Evolutionary conservation across 1,284 basidiomycete genomes (phyloP).

Genomic region (Trichosporon faecale): DNA sequence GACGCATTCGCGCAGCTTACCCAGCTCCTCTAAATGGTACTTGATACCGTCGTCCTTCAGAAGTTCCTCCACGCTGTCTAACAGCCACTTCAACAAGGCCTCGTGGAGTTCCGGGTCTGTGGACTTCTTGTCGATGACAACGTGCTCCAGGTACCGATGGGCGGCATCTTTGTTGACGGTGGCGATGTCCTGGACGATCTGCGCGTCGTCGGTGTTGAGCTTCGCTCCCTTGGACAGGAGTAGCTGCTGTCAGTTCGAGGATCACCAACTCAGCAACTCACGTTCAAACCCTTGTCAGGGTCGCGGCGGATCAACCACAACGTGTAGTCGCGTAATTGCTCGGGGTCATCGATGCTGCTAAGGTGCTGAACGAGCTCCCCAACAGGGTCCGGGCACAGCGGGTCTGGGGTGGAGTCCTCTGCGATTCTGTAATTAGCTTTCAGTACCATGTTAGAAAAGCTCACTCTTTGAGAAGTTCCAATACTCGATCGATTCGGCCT

Average conservation of each 20-base stretch:
- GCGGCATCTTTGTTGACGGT: constrained; percentile 57
- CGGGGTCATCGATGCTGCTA: constrained; percentile 60
- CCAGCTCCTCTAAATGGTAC: constrained; percentile 51
- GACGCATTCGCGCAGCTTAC: constrained; percentile 31
- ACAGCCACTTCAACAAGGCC: constrained; percentile 33
- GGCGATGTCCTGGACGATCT: constrained; percentile 46
- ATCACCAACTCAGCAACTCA: constrained; percentile 45
- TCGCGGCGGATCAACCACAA: constrained; percentile 74
- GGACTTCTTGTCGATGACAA: constrained; percentile 66
- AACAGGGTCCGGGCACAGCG: constrained; percentile 65
- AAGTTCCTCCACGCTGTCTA: constrained; percentile 35
- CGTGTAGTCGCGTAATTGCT: constrained; percentile 67
- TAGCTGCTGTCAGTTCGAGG: constrained; percentile 42
- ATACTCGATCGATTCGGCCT: constrained; percentile 61
- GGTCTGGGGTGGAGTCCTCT: constrained; percentile 66
- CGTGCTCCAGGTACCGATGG: constrained; percentile 70
- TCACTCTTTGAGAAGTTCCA: constrained; percentile 70
- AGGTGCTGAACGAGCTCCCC: constrained; percentile 66
- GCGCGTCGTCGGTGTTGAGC: constrained; percentile 57
- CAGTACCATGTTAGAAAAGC: constrained; percentile 33
- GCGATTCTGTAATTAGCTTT: constrained; percentile 58
- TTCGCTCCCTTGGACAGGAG: constrained; percentile 54
- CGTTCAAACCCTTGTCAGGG: constrained; percentile 67
- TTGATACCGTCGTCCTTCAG: constrained; percentile 48
- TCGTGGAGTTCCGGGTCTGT: constrained; percentile 39